Conservation (phyloP, 345 rosid genomes). For the Xanthoceras sorbifolium region DNA sequence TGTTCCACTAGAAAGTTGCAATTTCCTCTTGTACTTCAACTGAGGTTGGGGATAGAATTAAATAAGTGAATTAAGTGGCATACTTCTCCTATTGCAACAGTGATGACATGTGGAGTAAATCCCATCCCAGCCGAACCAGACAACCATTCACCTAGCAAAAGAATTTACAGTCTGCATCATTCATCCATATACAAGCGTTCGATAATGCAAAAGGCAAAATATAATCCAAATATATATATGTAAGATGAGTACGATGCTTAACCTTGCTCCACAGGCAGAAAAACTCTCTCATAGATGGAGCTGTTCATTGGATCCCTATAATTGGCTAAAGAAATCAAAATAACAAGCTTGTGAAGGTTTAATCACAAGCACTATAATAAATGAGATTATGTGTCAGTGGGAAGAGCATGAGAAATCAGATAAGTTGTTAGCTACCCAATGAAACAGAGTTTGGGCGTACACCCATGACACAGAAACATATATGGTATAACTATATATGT, state of each 20-base stretch:
- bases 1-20: not conserved
- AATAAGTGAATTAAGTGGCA: constrained; percentile 25
- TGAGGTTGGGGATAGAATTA: constrained; percentile 5
- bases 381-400: not conserved
- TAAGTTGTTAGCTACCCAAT: not conserved
- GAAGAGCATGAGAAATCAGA: not conserved
- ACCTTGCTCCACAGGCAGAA: constrained; percentile 1
- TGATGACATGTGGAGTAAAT: constrained; percentile 74
- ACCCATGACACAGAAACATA: not conserved
- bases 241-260: not conserved
- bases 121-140: constrained; percentile 84
- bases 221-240: not conserved
- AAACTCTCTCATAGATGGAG: not conserved
- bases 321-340: constrained; percentile 13
- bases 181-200: constrained; percentile 8
- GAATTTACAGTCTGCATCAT: constrained; percentile 23
- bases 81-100: constrained; percentile 83
- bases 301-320: constrained; percentile 4
- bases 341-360: constrained; percentile 9
- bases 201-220: not conserved
- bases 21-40: not conserved
- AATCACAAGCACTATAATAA: not conserved
- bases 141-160: constrained; percentile 63
- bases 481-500: not conserved
- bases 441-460: not conserved